A percentile compares a stretch with the other conserved stretches of the same genome.
Evolutionary conservation across 177 flowering plant genomes (phyloP).

Genomic region (Vitis hybrid): DNA sequence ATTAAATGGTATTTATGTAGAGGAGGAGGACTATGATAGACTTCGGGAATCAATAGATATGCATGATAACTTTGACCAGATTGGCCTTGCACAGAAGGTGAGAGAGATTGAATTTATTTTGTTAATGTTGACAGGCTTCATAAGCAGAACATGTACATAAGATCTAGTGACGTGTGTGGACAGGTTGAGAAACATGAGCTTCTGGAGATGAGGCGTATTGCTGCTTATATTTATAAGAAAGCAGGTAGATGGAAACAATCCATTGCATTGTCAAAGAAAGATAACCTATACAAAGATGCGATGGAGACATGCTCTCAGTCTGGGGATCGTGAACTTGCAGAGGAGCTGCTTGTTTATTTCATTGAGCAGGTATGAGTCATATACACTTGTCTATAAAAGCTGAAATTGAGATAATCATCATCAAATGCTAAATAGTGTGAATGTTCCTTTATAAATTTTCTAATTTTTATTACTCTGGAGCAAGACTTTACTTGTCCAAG

Average conservation of each 20-base stretch:
- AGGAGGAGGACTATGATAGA: constrained; percentile 97
- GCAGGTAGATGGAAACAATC: constrained; percentile 99
- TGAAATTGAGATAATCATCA: too few relatives aligned
- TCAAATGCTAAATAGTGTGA: too few relatives aligned
- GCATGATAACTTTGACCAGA: constrained; percentile 96
- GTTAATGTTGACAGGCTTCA: not conserved
- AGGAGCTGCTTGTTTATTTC: constrained; percentile 95
- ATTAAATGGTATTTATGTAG: constrained; percentile 86
- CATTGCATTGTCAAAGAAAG: constrained; percentile 95
- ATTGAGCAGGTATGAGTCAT: constrained; percentile 72
- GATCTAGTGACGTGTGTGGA: constrained; percentile 7
- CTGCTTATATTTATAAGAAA: constrained; percentile 96
- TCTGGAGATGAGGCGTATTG: constrained; percentile 98
- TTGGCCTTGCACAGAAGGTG: constrained; percentile 99
- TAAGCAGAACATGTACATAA: not conserved
- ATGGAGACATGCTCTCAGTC: constrained; percentile 99
- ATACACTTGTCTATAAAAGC: too few relatives aligned
- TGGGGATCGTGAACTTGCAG: constrained; percentile 95
- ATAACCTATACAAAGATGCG: constrained; percentile 91
- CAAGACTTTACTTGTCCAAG: too few relatives aligned
- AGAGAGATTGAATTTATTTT: constrained; percentile 3
- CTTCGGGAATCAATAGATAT: constrained; percentile 90
- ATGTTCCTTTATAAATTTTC: too few relatives aligned
- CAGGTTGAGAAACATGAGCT: constrained; percentile 99
- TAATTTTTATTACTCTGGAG: too few relatives aligned